Conservation (phyloP, 2,329 filamentous ascomycete genomes). For the Neopestalotiopsis sp. region DNA sequence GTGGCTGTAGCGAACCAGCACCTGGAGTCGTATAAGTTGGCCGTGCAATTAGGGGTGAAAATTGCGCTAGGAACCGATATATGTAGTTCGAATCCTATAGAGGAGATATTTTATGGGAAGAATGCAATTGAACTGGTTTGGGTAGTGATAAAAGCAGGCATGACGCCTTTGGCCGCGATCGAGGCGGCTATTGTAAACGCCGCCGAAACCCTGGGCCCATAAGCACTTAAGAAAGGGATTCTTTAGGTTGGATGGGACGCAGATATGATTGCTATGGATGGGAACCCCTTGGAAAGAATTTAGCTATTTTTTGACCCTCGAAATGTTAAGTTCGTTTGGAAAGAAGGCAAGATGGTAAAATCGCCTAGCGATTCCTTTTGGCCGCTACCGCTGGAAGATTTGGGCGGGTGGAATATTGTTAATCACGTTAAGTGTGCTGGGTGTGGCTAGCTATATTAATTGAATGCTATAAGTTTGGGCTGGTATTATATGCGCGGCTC, state of each 20-base stretch:
- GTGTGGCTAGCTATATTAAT: background rate
- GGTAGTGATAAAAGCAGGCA: slow-evolving; percentile 49
- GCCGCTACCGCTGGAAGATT: background rate
- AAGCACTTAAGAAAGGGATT: slow-evolving; percentile 49
- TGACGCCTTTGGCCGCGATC: slow-evolving; percentile 55
- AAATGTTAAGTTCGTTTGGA: slow-evolving; percentile 49
- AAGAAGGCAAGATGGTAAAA: slow-evolving; percentile 47
- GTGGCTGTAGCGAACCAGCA: slow-evolving; percentile 39
- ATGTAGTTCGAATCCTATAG: slow-evolving; percentile 37
- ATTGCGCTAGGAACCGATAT: slow-evolving; percentile 56
- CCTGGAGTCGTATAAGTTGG: slow-evolving; percentile 43
- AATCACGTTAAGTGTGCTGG: background rate
- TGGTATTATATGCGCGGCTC: background rate
- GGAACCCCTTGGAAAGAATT: slow-evolving; percentile 50
- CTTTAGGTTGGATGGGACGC: slow-evolving; percentile 51
- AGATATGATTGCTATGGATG: slow-evolving; percentile 50
- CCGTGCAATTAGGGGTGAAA: slow-evolving; percentile 47
- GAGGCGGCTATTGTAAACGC: slow-evolving; percentile 53
- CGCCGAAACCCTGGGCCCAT: slow-evolving; percentile 47
- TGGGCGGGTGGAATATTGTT: background rate
- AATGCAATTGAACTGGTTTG: slow-evolving; percentile 52
- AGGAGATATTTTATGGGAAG: slow-evolving; percentile 41
- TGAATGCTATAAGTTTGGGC: background rate
- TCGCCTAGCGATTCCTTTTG: slow-evolving; percentile 18
- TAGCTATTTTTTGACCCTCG: slow-evolving; percentile 40